Evolutionary conservation across 1,284 basidiomycete species (phyloP), one percentile per base, ranked within the genome.

Genomic region (Cystobasidium sp.): DNA sequence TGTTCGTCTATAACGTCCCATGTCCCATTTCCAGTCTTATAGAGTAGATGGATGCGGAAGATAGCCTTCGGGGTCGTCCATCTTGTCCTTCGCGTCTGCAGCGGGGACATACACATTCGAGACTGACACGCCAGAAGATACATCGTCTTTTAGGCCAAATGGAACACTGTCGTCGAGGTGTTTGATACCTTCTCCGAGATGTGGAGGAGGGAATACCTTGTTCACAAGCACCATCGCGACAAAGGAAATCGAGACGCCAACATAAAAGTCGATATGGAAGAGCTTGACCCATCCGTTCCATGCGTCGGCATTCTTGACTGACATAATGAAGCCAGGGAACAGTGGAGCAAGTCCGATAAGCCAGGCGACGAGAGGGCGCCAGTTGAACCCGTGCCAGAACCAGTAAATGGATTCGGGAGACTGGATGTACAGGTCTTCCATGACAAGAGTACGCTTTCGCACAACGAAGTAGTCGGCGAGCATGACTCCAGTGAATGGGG

Each of bases 321-420:
- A 61, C 59, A 61, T 61, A 41, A 61, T 61, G n/a, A 61, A 61
- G n/a, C 59, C 59, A 10, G 59, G 59, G 41, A 61, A 61, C 1
- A 61, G 59, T 12, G 67, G 67, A 31, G 55, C 67, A 55, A 68
- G 37, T 14, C 53, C 55, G 7, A 55, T 58, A 20, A 68, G 41
- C 52, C 52, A 80, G 1, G 78, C 76, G 8, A 77, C 68, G 22
- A 79, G 62, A 0, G 79, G 77, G 53, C 80, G 75, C 78, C 78
- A 80, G 71, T 80, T 77, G 75, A 80, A 77, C 0, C 63, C 62
- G 8, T 20, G 14, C 31, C 22, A 24, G 51, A 51, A 75, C 74
- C 74, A 75, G 55, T 75, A 75, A 20, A 65, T 70, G n/a, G 74
- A 75, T 12, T 41, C 53, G 3, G 43, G 31, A 18, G 62, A 58